These are phyloP conservation scores for Chaetomium sp. DNA, from an alignment of 2,329 filamentous ascomycete genomes.

Conservation along the genomic window DNA sequence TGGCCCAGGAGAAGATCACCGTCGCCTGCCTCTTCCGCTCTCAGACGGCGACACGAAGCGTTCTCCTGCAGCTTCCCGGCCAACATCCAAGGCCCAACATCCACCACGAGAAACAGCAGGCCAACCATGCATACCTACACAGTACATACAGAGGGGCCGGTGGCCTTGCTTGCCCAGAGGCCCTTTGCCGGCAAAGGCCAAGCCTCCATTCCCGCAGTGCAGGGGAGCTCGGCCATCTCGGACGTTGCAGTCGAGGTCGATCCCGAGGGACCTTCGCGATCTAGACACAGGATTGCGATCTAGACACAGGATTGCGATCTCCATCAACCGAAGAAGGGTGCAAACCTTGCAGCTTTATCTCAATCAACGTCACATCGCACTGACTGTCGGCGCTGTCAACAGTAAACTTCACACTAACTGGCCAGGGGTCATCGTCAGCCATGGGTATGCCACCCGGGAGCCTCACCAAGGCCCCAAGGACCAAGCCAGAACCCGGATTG, in stretches of 20 bases:
- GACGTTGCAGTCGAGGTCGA: neutral
- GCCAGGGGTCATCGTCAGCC: neutral
- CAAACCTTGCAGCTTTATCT: neutral
- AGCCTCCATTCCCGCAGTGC: neutral
- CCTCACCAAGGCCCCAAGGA: neutral
- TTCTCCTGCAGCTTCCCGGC: slow-evolving; percentile 12
- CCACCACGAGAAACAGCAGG: neutral
- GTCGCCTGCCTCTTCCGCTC: neutral
- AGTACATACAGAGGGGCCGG: neutral
- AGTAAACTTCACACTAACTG: neutral
- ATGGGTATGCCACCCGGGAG: slow-evolving; percentile 10
- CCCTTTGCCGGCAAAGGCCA: neutral
- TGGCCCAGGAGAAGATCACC: neutral
- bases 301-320: neutral
- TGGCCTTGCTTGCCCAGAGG: neutral
- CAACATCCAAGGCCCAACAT: slow-evolving; percentile 1
- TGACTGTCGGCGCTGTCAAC: neutral
- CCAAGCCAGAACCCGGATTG: slow-evolving; percentile 6
- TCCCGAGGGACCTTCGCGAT: neutral
- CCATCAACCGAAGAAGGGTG: neutral
- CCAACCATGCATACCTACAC: neutral
- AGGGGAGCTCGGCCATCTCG: neutral
- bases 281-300: neutral
- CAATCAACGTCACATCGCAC: neutral
- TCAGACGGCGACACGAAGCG: neutral